Base-by-base conservation (phyloP, 2,329 filamentous ascomycete species). In the Nigrospora sphaerica region DNA sequence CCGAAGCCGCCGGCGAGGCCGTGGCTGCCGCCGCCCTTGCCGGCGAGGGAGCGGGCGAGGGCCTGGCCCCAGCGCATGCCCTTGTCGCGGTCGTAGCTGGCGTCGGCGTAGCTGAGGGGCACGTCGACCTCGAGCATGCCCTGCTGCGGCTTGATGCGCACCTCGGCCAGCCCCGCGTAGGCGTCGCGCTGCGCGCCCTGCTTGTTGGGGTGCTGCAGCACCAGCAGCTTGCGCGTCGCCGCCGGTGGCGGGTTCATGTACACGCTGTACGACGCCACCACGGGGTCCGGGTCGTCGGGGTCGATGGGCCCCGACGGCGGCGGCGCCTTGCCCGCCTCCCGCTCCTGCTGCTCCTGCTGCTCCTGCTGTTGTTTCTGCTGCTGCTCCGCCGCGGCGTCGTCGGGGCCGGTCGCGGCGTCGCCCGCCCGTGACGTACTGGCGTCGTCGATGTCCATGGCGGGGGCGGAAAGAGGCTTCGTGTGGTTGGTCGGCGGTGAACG, bases 81-180 rank as follows among this genome's bases (percentile, higher is more conserved):
- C 69, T 92, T 90, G 54, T 80, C 78, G 54, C 85, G 79, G 69
- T 97, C 90, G 72, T 95, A 97, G 60, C 88, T 85, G 49, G 64
- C 65, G 46, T 70, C 64, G 41, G 74, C 72, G 51, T 82, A 83
- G 70, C 83, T 81, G 56, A 96, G 74, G 5, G 89, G 88, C n/a
- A 96, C 78, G 63, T 98, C 93, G 44, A 97, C 75, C 68, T 98
- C 93, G 47, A 96, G 74, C 69, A 96, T 87, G 46, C 91, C 91
- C 0, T 87, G 80, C 47, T 77, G 71, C 13, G 84, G 78, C 71
- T 97, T 98, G 63, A 95, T 72, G 54, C 92, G 88, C 58, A 97
- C 73, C 57, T 86, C 81, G 14, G 80, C 72, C 12, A 92, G 86
- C 18, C 79, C 74, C 46, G 78, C 78, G 66, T 86, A 85, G 6